A percentile compares a stretch with the other conserved stretches of the same genome.
Conservation (phyloP, 163 green algal species). For the Scenedesmus sp. region DNA sequence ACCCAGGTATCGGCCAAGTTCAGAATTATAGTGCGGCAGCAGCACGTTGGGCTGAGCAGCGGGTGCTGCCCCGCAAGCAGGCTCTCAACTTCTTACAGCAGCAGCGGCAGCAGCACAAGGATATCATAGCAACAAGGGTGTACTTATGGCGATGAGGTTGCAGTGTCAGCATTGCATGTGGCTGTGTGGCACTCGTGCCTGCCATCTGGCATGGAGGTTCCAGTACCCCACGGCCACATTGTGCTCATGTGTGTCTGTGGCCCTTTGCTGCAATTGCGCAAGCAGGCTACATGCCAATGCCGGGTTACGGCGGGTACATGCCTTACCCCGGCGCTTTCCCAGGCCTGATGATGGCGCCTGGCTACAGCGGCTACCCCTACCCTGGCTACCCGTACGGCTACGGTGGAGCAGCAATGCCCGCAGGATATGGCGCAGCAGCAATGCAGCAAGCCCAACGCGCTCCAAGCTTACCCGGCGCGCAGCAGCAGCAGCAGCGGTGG, state of each 20-base stretch:
- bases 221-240: neutral
- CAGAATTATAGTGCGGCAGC: no score
- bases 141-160: no score
- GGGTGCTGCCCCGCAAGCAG: no score
- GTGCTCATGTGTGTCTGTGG: neutral
- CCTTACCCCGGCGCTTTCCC: conserved; percentile 42
- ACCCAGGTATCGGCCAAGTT: neutral
- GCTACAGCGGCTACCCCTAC: conserved; percentile 38
- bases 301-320: conserved; percentile 45
- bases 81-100: no score
- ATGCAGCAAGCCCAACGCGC: neutral
- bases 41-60: no score
- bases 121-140: no score
- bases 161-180: neutral
- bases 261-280: neutral
- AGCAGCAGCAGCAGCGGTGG: conserved; percentile 36
- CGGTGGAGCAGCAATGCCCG: neutral
- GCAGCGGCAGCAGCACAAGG: no score
- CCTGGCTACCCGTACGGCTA: neutral
- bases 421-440: conserved; percentile 4
- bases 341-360: conserved; percentile 52
- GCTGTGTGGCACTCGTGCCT: no score
- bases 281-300: conserved; percentile 44
- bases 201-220: no score
- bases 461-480: neutral